Percentiles rank a stretch among this genome's conserved stretches.
phyloP scores from a whole-genome alignment of 2,329 filamentous ascomycete genomes.

The Coleophoma crateriformis region DNA sequence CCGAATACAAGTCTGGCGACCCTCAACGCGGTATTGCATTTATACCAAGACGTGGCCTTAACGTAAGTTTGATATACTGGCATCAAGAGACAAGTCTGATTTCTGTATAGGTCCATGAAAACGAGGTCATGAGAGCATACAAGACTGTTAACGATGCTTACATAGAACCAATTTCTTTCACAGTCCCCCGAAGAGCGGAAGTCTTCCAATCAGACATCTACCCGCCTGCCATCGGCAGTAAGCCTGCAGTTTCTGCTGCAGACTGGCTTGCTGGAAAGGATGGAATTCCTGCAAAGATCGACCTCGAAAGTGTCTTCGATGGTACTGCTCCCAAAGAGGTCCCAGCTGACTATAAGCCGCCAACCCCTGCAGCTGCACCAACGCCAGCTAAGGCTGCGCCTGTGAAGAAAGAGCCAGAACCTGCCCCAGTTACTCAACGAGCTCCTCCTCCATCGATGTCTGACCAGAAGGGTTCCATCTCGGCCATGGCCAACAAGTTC shows the following conservation, averaged over 20 bases:
- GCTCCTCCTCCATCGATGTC: conserved; percentile 64
- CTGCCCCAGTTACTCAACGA: conserved; percentile 41
- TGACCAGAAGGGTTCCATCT: conserved; percentile 83
- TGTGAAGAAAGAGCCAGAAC: conserved; percentile 46
- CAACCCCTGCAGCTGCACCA: conserved; percentile 35
- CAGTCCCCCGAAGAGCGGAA: conserved; percentile 87
- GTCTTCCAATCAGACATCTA: conserved; percentile 97
- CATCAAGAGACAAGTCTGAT: conserved; percentile 12
- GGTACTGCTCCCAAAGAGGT: conserved; percentile 77
- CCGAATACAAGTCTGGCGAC: conserved; percentile 94
- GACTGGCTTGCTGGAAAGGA: conserved; percentile 89
- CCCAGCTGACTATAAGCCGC: conserved; percentile 60
- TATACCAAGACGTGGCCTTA: conserved; percentile 89
- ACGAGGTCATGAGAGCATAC: conserved; percentile 91
- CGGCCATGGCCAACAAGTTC: conserved; percentile 79
- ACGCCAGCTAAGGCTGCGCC: conserved; percentile 45
- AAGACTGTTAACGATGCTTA: conserved; percentile 95
- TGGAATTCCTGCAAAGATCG: conserved; percentile 82
- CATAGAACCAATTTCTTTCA: conserved; percentile 96
- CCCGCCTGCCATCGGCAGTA: conserved; percentile 75
- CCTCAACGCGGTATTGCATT: conserved; percentile 94
- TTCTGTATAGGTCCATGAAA: conserved; percentile 69
- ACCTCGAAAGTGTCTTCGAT: conserved; percentile 87
- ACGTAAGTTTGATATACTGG: conserved; percentile 44
- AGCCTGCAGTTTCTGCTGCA: conserved; percentile 70